phyloP scores from a whole-genome alignment of 257 asterid species.

The Fraxinus anomala region DNA sequence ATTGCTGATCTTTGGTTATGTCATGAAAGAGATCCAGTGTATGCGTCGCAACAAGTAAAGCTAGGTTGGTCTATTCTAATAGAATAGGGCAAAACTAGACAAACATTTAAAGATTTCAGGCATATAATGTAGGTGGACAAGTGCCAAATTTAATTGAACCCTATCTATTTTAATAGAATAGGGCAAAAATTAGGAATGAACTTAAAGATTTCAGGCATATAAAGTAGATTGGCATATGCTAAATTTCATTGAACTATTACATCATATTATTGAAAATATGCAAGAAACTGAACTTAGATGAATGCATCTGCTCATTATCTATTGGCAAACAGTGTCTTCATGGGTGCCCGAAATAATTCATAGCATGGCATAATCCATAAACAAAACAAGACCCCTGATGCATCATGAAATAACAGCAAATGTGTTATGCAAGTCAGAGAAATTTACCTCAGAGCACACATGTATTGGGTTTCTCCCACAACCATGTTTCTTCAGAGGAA shows the following conservation, averaged over 20 bases:
- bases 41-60: background rate
- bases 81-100: background rate
- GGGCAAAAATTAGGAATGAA: background rate
- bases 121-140: background rate
- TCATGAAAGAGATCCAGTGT: background rate
- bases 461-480: slow-evolving; percentile 91
- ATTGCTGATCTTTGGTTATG: background rate
- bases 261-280: background rate
- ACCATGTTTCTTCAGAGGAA: slow-evolving; percentile 93
- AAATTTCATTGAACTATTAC: background rate
- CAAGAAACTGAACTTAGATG: background rate
- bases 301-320: background rate
- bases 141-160: background rate
- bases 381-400: background rate
- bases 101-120: background rate
- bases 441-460: slow-evolving; percentile 86
- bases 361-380: background rate
- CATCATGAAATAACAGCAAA: background rate
- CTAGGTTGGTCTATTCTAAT: background rate
- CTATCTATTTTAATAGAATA: background rate
- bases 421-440: slow-evolving; percentile 8
- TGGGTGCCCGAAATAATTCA: background rate
- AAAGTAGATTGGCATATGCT: background rate
- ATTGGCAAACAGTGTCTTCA: background rate
- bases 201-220: background rate